phyloP scores from a whole-genome alignment of 345 rosid species.

The Mangifera indica region DNA sequence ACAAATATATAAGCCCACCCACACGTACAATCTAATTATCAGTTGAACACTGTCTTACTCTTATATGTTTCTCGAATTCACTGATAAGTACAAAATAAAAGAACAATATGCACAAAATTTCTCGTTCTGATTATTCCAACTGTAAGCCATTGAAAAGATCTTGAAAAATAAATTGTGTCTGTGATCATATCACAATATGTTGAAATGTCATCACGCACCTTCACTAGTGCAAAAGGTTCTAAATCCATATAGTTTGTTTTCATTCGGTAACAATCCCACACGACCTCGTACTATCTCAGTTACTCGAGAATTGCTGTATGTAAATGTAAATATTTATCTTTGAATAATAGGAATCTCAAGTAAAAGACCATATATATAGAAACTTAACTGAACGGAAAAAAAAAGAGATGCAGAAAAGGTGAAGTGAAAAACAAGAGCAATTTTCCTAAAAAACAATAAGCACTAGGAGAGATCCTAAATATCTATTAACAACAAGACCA shows the following conservation, averaged over 20 bases:
- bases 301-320: constrained; percentile 50
- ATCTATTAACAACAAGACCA: background rate
- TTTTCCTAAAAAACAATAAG: background rate
- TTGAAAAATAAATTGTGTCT: background rate
- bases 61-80: no score
- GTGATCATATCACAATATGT: constrained; percentile 11
- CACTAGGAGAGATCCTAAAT: background rate
- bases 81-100: background rate
- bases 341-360: constrained; percentile 14
- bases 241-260: constrained; percentile 54
- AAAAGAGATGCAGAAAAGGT: background rate
- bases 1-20: background rate
- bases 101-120: background rate
- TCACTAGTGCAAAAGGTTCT: constrained; percentile 60
- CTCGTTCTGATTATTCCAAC: background rate
- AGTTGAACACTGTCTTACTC: background rate
- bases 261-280: constrained; percentile 45
- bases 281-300: constrained; percentile 37
- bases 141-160: background rate
- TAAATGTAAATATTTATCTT: constrained; percentile 20
- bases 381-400: background rate
- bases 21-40: background rate
- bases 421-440: background rate
- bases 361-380: background rate
- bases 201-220: constrained; percentile 47